Percentiles rank a stretch among this genome's conserved stretches.
These are phyloP conservation scores for Russula earlei DNA, from an alignment of 768 basidiomycete species.

Conservation along the genomic window DNA sequence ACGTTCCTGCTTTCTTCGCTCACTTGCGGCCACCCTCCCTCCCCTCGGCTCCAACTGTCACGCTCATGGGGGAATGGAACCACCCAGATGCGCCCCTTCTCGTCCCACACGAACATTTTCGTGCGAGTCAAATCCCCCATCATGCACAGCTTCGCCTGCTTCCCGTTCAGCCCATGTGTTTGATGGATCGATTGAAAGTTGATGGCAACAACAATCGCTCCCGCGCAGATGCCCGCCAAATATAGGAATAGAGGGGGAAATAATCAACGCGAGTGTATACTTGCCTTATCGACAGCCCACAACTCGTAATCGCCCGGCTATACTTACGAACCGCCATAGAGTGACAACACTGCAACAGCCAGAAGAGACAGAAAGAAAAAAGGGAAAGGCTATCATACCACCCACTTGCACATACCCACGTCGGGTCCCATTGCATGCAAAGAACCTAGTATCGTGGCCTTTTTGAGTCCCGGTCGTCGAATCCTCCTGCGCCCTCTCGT, in stretches of 20 bases:
- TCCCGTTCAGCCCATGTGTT: not conserved
- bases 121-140: slow-evolving; percentile 9
- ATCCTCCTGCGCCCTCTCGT: slow-evolving; percentile 57
- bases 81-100: not conserved
- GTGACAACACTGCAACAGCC: slow-evolving; percentile 6
- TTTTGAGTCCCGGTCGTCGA: slow-evolving; percentile 74
- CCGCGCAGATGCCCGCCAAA: not conserved
- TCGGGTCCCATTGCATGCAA: slow-evolving; percentile 2
- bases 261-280: slow-evolving; percentile 13
- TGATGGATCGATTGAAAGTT: slow-evolving; percentile 2
- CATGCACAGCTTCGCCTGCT: not conserved
- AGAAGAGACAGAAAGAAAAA: slow-evolving; percentile 3
- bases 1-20: not conserved
- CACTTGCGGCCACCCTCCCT: no score
- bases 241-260: not conserved
- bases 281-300: slow-evolving; percentile 14
- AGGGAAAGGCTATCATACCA: slow-evolving; percentile 17
- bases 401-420: slow-evolving; percentile 6
- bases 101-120: not conserved
- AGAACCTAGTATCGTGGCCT: slow-evolving; percentile 58
- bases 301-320: slow-evolving; percentile 2
- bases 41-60: not conserved
- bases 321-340: slow-evolving; percentile 12
- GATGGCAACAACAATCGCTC: not conserved
- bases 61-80: slow-evolving; percentile 1